Conservation (phyloP, 306 rosid species). For the Vigna angularis region DNA sequence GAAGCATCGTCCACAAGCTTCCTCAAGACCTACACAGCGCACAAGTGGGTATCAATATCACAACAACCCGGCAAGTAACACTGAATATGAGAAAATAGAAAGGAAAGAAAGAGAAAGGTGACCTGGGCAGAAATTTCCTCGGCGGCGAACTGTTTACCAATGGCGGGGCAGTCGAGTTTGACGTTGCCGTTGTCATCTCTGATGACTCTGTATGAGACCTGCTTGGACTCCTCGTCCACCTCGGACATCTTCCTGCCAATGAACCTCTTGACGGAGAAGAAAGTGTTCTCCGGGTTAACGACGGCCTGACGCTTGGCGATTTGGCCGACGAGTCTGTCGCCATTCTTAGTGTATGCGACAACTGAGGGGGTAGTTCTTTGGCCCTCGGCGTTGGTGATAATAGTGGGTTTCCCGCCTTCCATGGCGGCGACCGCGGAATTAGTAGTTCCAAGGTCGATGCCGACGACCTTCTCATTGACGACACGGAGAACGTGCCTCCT, state of each 20-base stretch:
- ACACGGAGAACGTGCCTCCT: constrained; percentile 49
- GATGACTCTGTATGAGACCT: constrained; percentile 80
- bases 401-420: constrained; percentile 92
- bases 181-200: constrained; percentile 87
- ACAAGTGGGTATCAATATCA: neutral
- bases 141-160: constrained; percentile 82
- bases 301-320: constrained; percentile 95
- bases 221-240: constrained; percentile 91
- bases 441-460: constrained; percentile 84
- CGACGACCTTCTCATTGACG: constrained; percentile 84
- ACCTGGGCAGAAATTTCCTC: constrained; percentile 98
- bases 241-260: constrained; percentile 92
- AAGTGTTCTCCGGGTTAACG: constrained; percentile 86
- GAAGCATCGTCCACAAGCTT: constrained; percentile 99
- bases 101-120: neutral
- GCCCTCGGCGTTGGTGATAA: constrained; percentile 87
- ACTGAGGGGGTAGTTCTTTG: constrained; percentile 92
- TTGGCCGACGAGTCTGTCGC: constrained; percentile 88
- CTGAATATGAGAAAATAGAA: neutral
- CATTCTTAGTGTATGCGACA: constrained; percentile 89
- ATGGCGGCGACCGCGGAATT: constrained; percentile 87
- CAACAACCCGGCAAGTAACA: no score
- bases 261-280: constrained; percentile 90
- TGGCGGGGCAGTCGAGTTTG: constrained; percentile 86
- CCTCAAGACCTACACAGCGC: constrained; percentile 65